phyloP scores from a whole-genome alignment of 768 basidiomycete genomes.

The Mycena filopes region DNA sequence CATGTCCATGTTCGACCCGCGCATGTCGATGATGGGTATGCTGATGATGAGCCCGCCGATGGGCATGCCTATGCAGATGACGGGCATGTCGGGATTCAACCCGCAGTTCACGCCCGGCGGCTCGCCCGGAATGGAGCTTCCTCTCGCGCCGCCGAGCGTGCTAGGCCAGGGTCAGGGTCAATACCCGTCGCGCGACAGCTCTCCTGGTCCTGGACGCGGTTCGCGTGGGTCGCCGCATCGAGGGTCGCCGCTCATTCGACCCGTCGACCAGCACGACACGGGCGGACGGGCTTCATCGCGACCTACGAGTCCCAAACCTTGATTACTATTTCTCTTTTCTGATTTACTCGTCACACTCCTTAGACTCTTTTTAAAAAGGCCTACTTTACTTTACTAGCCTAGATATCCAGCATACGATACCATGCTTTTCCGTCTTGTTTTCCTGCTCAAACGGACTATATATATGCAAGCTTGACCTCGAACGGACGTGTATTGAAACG shows the following conservation, averaged over 20 bases:
- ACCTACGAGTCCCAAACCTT: slow-evolving; percentile 50
- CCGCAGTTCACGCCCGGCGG: slow-evolving; percentile 60
- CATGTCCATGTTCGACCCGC: slow-evolving; percentile 70
- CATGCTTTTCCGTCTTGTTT: slow-evolving; percentile 29
- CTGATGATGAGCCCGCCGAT: slow-evolving; percentile 48
- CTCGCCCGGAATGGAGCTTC: slow-evolving; percentile 42
- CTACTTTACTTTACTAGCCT: slow-evolving; percentile 24
- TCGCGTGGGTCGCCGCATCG: slow-evolving; percentile 38
- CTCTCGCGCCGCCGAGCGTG: slow-evolving; percentile 50
- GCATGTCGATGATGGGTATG: slow-evolving; percentile 84
- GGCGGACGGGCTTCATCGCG: slow-evolving; percentile 39
- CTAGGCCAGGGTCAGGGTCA: slow-evolving; percentile 44
- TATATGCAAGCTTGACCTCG: slow-evolving; percentile 6
- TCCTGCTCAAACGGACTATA: slow-evolving; percentile 17
- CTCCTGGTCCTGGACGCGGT: slow-evolving; percentile 55
- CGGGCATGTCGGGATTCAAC: slow-evolving; percentile 71
- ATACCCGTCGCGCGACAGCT: slow-evolving; percentile 59
- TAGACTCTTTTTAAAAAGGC: slow-evolving; percentile 27
- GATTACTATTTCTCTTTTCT: slow-evolving; percentile 25
- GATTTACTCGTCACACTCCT: slow-evolving; percentile 19
- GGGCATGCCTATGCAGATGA: slow-evolving; percentile 66
- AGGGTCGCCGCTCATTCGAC: slow-evolving; percentile 62
- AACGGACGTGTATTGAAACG: too few relatives aligned
- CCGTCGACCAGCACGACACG: slow-evolving; percentile 38
- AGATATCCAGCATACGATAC: slow-evolving; percentile 33